Base-by-base conservation (phyloP, 2,329 filamentous ascomycete genomes). In the Neoarthrinium moseri region DNA sequence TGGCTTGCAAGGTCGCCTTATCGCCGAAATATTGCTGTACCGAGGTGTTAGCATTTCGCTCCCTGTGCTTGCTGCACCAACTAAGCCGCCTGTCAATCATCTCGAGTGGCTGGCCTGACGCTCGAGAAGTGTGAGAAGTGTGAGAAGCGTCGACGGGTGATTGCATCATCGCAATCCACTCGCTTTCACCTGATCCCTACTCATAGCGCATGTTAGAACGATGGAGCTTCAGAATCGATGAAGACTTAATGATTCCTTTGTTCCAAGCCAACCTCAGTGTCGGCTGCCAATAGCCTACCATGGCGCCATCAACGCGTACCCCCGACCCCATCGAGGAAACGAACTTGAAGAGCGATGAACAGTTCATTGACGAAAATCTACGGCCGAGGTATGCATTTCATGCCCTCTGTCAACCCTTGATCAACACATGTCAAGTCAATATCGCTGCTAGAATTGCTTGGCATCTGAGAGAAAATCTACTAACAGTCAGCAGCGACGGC, bases 351-450 rank as follows among this genome's bases (percentile, higher is more conserved):
- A 57, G 60, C 1, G 70, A 81, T 41, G 64, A 69, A 1, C 66
- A 70, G 0, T 84, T 83, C 53, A 54, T 77, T 13, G 51, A 57
- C 18, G 63, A 73, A 12, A 77, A 81, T 51, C 48, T 83, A 7
- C 63, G 66, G 29, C 68, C 71, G 15, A 67, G 64, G 78, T 81
- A 57, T 53, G 68, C 58, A 7, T 29, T 8, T n/a, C n/a, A 8
- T 8, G 26, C 8, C n/a, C 8, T 29, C 26, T n/a, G 26, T n/a
- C 26, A 29, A 29, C 26, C n/a, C n/a, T n/a, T 8, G 26, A 29
- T 8, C n/a, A 29, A 29, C 26, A 29, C n/a, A 29, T 29, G 8
- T 8, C n/a, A 8, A 29, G 26, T 29, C n/a, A 8, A 29, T 8
- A n/a, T 29, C 8, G 26, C n/a, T 8, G 26, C 26, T 8, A 8